Evolutionary conservation across 2,329 filamentous ascomycete species (phyloP), one percentile per base, ranked within the genome.

Genomic region (Stachybotrys chartarum): DNA sequence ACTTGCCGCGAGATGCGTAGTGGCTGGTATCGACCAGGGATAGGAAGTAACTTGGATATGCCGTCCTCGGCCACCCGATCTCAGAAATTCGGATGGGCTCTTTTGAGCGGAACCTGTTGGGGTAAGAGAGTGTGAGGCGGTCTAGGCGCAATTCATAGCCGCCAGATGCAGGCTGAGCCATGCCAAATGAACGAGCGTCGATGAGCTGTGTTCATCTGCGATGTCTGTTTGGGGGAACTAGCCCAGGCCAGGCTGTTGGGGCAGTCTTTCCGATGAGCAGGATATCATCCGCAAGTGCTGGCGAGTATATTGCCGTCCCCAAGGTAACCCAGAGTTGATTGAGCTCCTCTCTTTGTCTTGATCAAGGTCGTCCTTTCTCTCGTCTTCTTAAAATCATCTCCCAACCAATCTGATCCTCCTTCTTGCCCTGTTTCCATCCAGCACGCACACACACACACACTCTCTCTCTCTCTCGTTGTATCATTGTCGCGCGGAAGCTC

Each of bases 401-500:
- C 42, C 42, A 12, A 12, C 42, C 12, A 17, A 17, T 45, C 3
- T 30, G 48, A 30, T 31, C 48, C n/a, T 14, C 16, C 2, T 12
- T 50, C 48, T 50, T 50, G 17, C 17, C 30, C 46, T 24, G 10
- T 18, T 48, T 11, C 30, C 46, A 11, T 18, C 3, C 46, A 16
- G n/a, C 17, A 12, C 42, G 5, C 12, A 45, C n/a, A 45, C 42
- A 12, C 42, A n/a, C 12, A n/a, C 42, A 12, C 42, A n/a, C 18
- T 50, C 48, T 18, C 48, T 18, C 18, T 18, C 7, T 50, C 30
- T 18, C 7, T 30, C 52, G 55, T 42, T 57, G 56, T 42, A 55
- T 51, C 56, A 56, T 58, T 56, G 56, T 62, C 14, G 35, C 14
- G 35, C 35, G 3, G 35, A 24, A 24, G 35, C 14, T 14, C 35